Percentiles rank a stretch among this genome's conserved stretches.
Evolutionary conservation across 1,284 basidiomycete species (phyloP).

Genomic region (Cryptococcus wingfieldii): DNA sequence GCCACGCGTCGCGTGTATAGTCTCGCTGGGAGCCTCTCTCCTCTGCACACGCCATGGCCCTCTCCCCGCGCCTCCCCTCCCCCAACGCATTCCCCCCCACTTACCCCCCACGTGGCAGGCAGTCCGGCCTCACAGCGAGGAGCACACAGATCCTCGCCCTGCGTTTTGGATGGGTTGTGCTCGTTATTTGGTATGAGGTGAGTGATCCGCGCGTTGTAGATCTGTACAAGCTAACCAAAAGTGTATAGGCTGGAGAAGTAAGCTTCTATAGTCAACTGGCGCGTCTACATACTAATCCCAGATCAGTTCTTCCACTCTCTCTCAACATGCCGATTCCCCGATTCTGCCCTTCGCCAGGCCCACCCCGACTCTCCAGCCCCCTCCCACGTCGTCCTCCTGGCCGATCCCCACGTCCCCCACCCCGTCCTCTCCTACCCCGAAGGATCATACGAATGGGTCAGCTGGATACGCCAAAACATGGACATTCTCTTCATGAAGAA

Average conservation of each 20-base stretch:
- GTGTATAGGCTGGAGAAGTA: conserved; percentile 40
- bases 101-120: conserved; percentile 8
- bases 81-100: conserved; percentile 1
- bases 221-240: neutral
- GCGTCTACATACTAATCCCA: neutral
- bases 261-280: conserved; percentile 3
- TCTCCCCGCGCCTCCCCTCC: conserved; percentile 7
- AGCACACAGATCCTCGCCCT: conserved; percentile 47
- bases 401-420: conserved; percentile 73
- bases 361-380: conserved; percentile 34
- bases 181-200: conserved; percentile 70
- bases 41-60: conserved; percentile 2
- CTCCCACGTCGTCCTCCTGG: conserved; percentile 65
- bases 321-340: conserved; percentile 47
- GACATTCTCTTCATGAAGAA: conserved; percentile 68
- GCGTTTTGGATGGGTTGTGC: conserved; percentile 58
- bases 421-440: conserved; percentile 51
- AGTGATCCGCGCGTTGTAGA: conserved; percentile 29
- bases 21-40: too few species aligned
- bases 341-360: conserved; percentile 28
- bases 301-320: conserved; percentile 46
- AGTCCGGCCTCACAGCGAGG: conserved; percentile 29
- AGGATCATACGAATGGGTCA: conserved; percentile 37
- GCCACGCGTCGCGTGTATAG: neutral
- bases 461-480: conserved; percentile 55